Conservation (phyloP, 495 filamentous ascomycete genomes). For the Xeromyces bisporus region DNA sequence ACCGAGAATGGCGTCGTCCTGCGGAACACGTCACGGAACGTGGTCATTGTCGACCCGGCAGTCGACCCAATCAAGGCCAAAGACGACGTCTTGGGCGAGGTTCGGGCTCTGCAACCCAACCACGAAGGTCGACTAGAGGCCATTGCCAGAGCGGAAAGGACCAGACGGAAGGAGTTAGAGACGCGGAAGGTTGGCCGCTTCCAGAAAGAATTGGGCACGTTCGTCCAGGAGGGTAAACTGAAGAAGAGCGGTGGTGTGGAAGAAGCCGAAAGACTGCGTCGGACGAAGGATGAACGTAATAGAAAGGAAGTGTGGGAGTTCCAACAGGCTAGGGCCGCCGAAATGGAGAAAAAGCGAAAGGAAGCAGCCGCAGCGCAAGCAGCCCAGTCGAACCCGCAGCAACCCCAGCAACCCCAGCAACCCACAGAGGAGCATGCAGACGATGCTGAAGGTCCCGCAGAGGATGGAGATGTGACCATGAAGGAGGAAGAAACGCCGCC, state of each 20-base stretch:
- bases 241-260: constrained; percentile 94
- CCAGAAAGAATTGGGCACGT: constrained; percentile 70
- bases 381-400: too few species aligned
- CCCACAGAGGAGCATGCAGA: constrained; percentile 2
- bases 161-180: constrained; percentile 74
- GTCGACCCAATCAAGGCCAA: constrained; percentile 68
- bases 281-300: constrained; percentile 73
- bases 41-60: constrained; percentile 46
- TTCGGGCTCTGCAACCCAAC: constrained; percentile 85
- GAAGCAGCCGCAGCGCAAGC: constrained; percentile 11
- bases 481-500: constrained; percentile 13
- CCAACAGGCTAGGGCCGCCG: constrained; percentile 34
- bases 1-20: constrained; percentile 20
- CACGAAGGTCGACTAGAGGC: constrained; percentile 85
- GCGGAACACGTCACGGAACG: constrained; percentile 38
- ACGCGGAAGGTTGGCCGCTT: constrained; percentile 59
- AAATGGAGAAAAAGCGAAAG: constrained; percentile 17
- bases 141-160: constrained; percentile 86
- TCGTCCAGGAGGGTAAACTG: constrained; percentile 80
- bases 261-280: constrained; percentile 74
- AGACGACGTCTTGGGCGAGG: constrained; percentile 81
- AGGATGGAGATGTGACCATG: not conserved
- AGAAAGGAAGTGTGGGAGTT: constrained; percentile 72
- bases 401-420: too few species aligned
- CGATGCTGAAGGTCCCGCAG: not conserved